Conservation (phyloP, 345 rosid species). For the Mercurialis annua region DNA sequence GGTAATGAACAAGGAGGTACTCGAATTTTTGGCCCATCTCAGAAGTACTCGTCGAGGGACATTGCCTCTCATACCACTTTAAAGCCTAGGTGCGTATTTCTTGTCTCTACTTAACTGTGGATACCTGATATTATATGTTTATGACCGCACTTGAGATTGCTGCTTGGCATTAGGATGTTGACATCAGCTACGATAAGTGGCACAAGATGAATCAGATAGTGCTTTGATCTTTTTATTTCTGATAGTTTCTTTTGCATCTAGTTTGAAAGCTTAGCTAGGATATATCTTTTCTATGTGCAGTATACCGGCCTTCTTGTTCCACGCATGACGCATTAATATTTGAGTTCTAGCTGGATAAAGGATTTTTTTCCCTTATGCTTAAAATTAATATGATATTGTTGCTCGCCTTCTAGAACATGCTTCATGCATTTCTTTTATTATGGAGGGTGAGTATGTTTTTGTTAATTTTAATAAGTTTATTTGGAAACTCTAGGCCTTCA, state of each 20-base stretch:
- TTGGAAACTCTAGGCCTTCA: background rate
- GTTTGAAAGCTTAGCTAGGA: background rate
- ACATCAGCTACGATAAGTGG: background rate
- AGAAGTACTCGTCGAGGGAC: slow-evolving; percentile 95
- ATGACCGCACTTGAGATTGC: background rate
- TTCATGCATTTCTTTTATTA: background rate
- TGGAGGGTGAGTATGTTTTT: background rate
- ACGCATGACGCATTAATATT: background rate
- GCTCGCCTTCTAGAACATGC: slow-evolving; percentile 1
- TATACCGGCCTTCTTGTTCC: background rate
- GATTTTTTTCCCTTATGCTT: no score
- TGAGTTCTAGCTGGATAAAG: background rate
- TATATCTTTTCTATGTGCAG: background rate
- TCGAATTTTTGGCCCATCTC: slow-evolving; percentile 94
- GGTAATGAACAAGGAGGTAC: slow-evolving; percentile 98
- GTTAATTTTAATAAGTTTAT: background rate
- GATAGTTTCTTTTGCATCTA: background rate
- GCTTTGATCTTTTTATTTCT: background rate
- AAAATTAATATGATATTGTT: background rate
- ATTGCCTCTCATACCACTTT: slow-evolving; percentile 82
- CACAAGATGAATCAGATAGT: background rate
- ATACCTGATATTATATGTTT: background rate
- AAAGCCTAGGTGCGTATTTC: slow-evolving; percentile 62
- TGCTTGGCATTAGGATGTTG: background rate
- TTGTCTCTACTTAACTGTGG: background rate